Base-by-base conservation (phyloP, 805 yeast genomes). In the Kregervanrija pseudodelftensis region DNA sequence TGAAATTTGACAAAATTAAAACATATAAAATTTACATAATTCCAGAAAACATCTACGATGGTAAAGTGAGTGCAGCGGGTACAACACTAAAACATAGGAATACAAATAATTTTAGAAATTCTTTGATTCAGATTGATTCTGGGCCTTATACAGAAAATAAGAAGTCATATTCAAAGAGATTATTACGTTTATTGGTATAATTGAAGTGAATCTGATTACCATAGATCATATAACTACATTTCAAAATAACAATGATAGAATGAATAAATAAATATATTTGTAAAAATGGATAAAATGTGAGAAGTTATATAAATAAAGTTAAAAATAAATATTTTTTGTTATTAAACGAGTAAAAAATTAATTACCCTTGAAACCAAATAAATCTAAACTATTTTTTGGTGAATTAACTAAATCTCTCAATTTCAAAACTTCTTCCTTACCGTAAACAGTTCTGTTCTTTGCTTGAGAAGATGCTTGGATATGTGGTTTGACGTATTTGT, bases 401-500 rank as follows among this genome's bases (percentile, higher is more conserved):
- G 66, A 56, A 51, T 64, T 63, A 41, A 66, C 70, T 48, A 55
- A 64, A 42, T 56, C 63, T 50, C 69, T 57, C 40, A 66, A 54
- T 47, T 64, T 66, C 32, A 52, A 56, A 36, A 66, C 48, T 37
- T 61, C 69, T 43, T 66, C 69, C 45, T 55, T 61, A 43, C 60
- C 61, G 47, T 64, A 66, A 38, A 66, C 68, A 16, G 69, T 64
- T 54, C 70, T 61, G 44, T 64, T 63, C 46, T 52, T 44, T 22
- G 60, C 51, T 50, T 66, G 69, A n/a, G 70, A 65, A 30, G 65
- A 51, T 10, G 64, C 58, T 28, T 49, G 41, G 40, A 66, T 65
- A 46, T 62, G 64, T 16, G 68, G 63, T 47, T 65, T 66, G 39
- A 60, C 65, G 54, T 74, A 75, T 42, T 61, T 64, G 57, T 70